Evolutionary conservation across 345 rosid genomes (phyloP).

Genomic region (Salix suchowensis): DNA sequence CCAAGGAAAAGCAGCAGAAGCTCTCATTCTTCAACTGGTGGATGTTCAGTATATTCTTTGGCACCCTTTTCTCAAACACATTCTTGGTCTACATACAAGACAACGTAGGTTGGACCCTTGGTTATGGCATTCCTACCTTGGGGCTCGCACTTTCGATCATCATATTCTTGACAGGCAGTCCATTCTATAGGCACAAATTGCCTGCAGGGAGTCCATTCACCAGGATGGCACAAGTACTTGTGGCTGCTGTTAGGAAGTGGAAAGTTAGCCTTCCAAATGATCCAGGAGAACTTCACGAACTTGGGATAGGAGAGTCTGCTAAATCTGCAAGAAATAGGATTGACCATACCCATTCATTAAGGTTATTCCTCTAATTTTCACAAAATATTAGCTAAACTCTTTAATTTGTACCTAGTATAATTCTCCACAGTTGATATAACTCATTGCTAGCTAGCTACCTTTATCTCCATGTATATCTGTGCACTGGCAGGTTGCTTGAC

Average conservation of each 20-base stretch:
- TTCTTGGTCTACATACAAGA: conserved; percentile 54
- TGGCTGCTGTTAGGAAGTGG: conserved; percentile 45
- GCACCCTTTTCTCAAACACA: conserved; percentile 51
- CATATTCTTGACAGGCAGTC: conserved; percentile 46
- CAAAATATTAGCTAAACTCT: too few relatives aligned
- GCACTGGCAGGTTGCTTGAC: conserved; percentile 47
- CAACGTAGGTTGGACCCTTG: conserved; percentile 38
- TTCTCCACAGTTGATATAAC: too few relatives aligned
- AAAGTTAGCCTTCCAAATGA: conserved; percentile 35
- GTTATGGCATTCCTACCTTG: conserved; percentile 49
- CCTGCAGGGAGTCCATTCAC: conserved; percentile 48
- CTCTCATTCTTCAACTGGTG: conserved; percentile 73
- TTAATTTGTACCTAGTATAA: too few relatives aligned
- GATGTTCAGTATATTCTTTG: conserved; percentile 61
- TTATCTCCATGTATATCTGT: too few relatives aligned
- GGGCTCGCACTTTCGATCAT: conserved; percentile 35
- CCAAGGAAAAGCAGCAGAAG: conserved; percentile 51
- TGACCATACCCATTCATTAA: conserved; percentile 42
- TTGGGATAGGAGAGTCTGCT: conserved; percentile 29
- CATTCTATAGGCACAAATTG: conserved; percentile 48
- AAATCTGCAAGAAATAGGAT: conserved; percentile 29
- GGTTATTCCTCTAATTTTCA: conserved; percentile 22
- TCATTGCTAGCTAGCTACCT: too few relatives aligned
- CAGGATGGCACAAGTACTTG: conserved; percentile 42
- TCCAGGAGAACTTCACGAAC: conserved; percentile 48